phyloP scores from a whole-genome alignment of 1,284 basidiomycete genomes.

The Ceratobasidium sp. region DNA sequence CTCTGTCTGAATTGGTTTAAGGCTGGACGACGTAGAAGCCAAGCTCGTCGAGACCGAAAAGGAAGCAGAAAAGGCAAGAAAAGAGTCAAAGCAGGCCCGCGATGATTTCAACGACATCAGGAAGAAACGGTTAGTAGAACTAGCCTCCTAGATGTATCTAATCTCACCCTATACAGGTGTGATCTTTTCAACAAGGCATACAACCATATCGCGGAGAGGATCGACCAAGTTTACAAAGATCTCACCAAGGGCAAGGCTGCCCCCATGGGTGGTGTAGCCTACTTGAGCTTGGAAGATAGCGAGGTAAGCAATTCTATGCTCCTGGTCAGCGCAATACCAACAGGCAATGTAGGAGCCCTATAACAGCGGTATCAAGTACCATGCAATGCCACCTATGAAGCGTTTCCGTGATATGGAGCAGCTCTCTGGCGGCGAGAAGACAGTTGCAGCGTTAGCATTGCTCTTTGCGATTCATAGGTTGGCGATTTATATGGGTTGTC shows the following conservation, averaged over 20 bases:
- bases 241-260: conserved; percentile 93
- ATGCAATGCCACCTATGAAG: conserved; percentile 99
- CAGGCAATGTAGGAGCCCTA: conserved; percentile 85
- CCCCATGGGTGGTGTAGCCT: conserved; percentile 95
- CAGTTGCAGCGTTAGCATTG: conserved; percentile 94
- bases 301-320: conserved; percentile 66
- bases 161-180: conserved; percentile 58
- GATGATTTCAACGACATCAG: conserved; percentile 93
- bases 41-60: conserved; percentile 63
- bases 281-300: conserved; percentile 93
- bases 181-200: conserved; percentile 97
- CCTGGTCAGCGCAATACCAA: background rate
- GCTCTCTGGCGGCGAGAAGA: conserved; percentile 97
- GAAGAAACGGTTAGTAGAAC: conserved; percentile 70
- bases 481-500: conserved; percentile 45
- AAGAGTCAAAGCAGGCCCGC: conserved; percentile 86
- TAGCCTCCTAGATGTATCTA: background rate
- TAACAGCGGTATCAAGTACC: conserved; percentile 94
- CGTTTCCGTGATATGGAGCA: conserved; percentile 99
- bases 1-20: conserved; percentile 50
- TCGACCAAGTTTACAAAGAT: conserved; percentile 98
- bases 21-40: conserved; percentile 91
- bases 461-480: conserved; percentile 96
- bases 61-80: conserved; percentile 66
- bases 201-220: conserved; percentile 92